These are phyloP conservation scores for Osmozyma mogii DNA, from an alignment of 805 yeast species.

Conservation along the genomic window DNA sequence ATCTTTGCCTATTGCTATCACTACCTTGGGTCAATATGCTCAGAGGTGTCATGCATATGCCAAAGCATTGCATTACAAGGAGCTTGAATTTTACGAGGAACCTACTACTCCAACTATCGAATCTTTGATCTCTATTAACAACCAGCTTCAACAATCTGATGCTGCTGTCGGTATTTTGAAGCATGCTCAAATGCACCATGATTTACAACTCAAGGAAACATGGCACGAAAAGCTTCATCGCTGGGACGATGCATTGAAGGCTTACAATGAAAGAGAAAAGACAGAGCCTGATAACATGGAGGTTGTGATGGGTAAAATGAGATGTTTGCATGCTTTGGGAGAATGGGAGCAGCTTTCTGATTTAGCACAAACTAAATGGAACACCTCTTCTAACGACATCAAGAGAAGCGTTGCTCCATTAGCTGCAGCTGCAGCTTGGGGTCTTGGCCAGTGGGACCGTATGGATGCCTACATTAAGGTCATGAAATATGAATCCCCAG, in stretches of 20 bases:
- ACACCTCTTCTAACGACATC: slow-evolving; percentile 58
- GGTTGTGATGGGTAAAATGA: slow-evolving; percentile 94
- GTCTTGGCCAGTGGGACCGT: slow-evolving; percentile 91
- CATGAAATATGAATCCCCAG: slow-evolving; percentile 90
- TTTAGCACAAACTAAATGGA: slow-evolving; percentile 84
- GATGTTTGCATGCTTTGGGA: slow-evolving; percentile 96
- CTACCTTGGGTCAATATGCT: slow-evolving; percentile 86
- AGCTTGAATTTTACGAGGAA: slow-evolving; percentile 87
- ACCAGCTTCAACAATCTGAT: slow-evolving; percentile 91
- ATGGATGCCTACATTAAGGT: slow-evolving; percentile 88
- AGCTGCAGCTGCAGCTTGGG: slow-evolving; percentile 99
- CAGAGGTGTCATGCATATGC: slow-evolving; percentile 97
- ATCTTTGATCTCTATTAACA: slow-evolving; percentile 83
- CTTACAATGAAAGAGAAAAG: slow-evolving; percentile 74
- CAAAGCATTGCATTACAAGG: slow-evolving; percentile 93
- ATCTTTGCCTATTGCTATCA: slow-evolving; percentile 84
- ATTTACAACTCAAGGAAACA: slow-evolving; percentile 85
- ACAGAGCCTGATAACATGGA: slow-evolving; percentile 67
- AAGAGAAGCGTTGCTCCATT: slow-evolving; percentile 86
- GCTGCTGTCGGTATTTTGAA: slow-evolving; percentile 96
- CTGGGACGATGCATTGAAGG: slow-evolving; percentile 96
- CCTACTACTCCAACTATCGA: slow-evolving; percentile 91
- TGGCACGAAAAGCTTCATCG: slow-evolving; percentile 96
- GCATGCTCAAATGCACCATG: slow-evolving; percentile 88
- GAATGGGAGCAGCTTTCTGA: slow-evolving; percentile 93